Base-by-base conservation (phyloP, 768 basidiomycete species). In the Lentinula lateritia region DNA sequence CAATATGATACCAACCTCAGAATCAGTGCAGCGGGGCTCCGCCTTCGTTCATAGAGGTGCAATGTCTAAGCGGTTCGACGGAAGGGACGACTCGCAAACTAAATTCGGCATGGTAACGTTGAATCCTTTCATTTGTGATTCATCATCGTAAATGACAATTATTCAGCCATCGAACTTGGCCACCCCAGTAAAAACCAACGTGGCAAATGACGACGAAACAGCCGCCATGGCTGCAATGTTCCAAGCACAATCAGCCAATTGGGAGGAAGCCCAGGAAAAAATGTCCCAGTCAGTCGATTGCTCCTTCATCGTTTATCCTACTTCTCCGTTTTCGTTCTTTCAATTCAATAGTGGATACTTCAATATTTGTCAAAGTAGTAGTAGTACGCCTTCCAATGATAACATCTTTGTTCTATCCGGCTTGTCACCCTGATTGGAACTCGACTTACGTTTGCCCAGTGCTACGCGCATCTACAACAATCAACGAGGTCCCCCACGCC, bases 221-320 rank as follows among this genome's bases (percentile, higher is more conserved):
- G 92, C 90, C n/a, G 90, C 93, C 39, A 92, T 99, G 82, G 90
- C 89, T n/a, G 95, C 95, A 67, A 97, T 99, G 92, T 95, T 98
- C 74, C 89, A 92, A 74, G 91, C 91, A 63, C 92, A 94, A 75
- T 87, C 88, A 43, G 88, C 92, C 65, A 92, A 95, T 75, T 99
- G 96, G 97, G 91, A 97, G 80, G 92, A 95, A 83, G 90, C 95
- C 71, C 94, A 98, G 79, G 95, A 98, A 83, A 94, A 96, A 83
- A 98, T 99, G 95, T 90, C 95, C 72, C 89, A 93, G 97, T 99
- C 81, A 81, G 95, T 95, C 13, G 34, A 38, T 16, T 20, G 58
- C 10, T 48, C 36, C 38, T 36, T 59, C 15, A 38, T 48, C 23
- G 80, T 28, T 85, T 77, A 78, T 80, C 81, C 82, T 35, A 13